Conservation (phyloP, 192 early-diverging fungal species). For the Backusella circina region DNA sequence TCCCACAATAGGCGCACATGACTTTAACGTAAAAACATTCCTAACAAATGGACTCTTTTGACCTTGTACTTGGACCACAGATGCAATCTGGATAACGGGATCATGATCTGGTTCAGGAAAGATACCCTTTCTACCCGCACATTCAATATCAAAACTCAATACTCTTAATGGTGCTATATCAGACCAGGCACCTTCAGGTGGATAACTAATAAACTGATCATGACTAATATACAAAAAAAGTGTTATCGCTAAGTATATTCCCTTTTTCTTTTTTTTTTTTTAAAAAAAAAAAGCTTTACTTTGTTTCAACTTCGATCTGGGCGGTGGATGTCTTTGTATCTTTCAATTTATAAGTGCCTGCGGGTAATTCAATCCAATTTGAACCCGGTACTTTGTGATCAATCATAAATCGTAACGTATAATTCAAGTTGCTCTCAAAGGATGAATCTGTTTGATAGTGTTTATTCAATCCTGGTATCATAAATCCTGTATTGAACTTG, state of each 20-base stretch:
- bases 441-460: constrained; percentile 44
- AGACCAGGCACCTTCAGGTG: constrained; percentile 88
- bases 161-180: constrained; percentile 92
- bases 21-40: constrained; percentile 91
- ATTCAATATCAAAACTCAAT: constrained; percentile 98
- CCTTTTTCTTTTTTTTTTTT: neutral
- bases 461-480: constrained; percentile 49
- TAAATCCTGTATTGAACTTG: constrained; percentile 50
- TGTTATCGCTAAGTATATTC: neutral
- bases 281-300: too few species aligned
- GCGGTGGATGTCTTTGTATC: constrained; percentile 45
- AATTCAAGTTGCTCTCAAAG: constrained; percentile 90
- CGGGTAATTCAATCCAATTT: constrained; percentile 89
- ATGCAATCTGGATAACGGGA: constrained; percentile 97
- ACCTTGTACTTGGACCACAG: constrained; percentile 88
- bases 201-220: constrained; percentile 76
- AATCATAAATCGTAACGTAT: constrained; percentile 93
- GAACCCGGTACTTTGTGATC: constrained; percentile 80
- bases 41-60: constrained; percentile 86
- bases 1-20: constrained; percentile 90
- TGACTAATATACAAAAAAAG: constrained; percentile 42
- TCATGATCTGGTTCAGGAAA: constrained; percentile 92
- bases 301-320: constrained; percentile 83
- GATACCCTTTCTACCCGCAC: constrained; percentile 90
- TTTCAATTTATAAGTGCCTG: constrained; percentile 64